Evolutionary conservation across 1,139 yeast species (phyloP), one percentile per base, ranked within the genome.

Genomic region (Suhomyces ambrosiae): DNA sequence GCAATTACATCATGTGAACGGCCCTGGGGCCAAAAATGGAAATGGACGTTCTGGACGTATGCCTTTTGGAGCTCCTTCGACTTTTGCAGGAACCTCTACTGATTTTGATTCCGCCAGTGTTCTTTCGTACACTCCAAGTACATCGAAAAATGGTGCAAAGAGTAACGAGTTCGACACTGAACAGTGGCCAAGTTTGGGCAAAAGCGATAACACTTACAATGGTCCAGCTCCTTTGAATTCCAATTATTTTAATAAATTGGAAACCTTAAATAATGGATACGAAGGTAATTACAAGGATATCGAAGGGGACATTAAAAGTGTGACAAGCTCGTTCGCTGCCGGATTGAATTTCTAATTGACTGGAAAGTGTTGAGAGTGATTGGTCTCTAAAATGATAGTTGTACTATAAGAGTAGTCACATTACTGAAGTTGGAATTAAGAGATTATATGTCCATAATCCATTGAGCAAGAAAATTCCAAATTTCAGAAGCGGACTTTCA

Each of bases 31-130:
- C 6, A 27, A 23, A 11, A 30, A 33, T n/a, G 14, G 21, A 6
- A 38, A 32, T 15, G 24, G 23, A 16, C 12, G 31, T 10, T 28
- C 32, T 16, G 32, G 27, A 11, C 31, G 24, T n/a, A 17, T 26
- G 5, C 26, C 30, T 4, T 33, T 25, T n/a, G 38, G 41, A 9
- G 29, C 29, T 13, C 21, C 23, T 4, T 30, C 41, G 3, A 28
- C 29, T 14, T 38, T 22, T 19, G 39, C 35, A 2, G 38, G 38
- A 5, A 24, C 37, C 5, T 38, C 42, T 14, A 47, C 50, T 14
- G 67, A 70, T 42, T 65, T 68, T 44, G 83, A 76, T 42, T 63
- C 77, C 12, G 74, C 74, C 16, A 70, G 79, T 52, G 58, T 77
- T 26, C 55, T 74, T 45, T 73, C 80, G 2, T 74, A 71, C 47